phyloP scores from a whole-genome alignment of 495 filamentous ascomycete species.

The Cercophora samala region DNA sequence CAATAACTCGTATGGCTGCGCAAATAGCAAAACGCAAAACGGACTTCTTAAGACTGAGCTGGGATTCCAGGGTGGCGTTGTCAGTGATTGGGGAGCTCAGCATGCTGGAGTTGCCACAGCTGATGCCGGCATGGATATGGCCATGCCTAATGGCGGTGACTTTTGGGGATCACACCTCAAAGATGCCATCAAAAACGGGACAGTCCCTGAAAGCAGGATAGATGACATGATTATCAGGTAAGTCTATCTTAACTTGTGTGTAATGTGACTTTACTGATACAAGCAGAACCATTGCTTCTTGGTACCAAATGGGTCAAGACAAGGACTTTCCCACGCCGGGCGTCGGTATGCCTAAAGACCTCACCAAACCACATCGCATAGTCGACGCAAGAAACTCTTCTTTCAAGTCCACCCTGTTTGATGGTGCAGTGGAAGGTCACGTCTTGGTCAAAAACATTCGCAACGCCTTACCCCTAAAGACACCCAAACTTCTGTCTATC shows the following conservation, averaged over 20 bases:
- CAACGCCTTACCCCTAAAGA: conserved; percentile 53
- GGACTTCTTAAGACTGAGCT: conserved; percentile 63
- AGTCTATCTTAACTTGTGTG: not conserved
- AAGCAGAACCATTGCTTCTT: conserved; percentile 55
- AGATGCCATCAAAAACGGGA: conserved; percentile 46
- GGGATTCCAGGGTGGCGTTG: conserved; percentile 58
- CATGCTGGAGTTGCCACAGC: conserved; percentile 54
- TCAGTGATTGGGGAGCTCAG: conserved; percentile 62
- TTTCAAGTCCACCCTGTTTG: conserved; percentile 39
- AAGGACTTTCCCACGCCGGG: conserved; percentile 45
- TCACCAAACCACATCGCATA: conserved; percentile 51
- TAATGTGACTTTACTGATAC: not conserved
- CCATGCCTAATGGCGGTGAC: conserved; percentile 51
- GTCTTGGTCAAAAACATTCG: conserved; percentile 63
- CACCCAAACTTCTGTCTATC: conserved; percentile 46
- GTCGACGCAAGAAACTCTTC: conserved; percentile 48
- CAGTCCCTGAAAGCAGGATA: conserved; percentile 47
- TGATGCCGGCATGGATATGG: conserved; percentile 59
- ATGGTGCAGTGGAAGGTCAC: conserved; percentile 52
- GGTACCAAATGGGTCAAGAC: conserved; percentile 58
- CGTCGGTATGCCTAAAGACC: conserved; percentile 47
- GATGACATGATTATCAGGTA: conserved; percentile 52
- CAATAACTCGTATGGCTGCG: conserved; percentile 63
- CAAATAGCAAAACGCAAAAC: conserved; percentile 60
- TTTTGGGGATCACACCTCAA: conserved; percentile 42